A percentile compares a stretch with the other conserved stretches of the same genome.
Evolutionary conservation across 345 rosid genomes (phyloP).

Genomic region (Leavenworthia alabamica): DNA sequence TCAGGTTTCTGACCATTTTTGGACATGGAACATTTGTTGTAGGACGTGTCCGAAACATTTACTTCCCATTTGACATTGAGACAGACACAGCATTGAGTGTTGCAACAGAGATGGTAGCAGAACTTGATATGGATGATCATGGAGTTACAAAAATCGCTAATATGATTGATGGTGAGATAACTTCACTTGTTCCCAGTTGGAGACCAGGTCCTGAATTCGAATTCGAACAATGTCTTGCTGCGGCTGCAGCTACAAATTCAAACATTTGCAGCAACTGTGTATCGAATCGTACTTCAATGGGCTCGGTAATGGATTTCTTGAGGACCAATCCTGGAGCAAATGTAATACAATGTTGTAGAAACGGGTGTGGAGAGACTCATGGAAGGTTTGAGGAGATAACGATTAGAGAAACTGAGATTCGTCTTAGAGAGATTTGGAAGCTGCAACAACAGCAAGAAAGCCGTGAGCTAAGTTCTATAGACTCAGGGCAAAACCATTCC

Average conservation of each 20-base stretch:
- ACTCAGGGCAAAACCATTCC: constrained; percentile 58
- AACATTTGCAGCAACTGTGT: constrained; percentile 68
- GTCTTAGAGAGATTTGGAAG: constrained; percentile 59
- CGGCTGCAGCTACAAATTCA: constrained; percentile 40
- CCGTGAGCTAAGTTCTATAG: constrained; percentile 58
- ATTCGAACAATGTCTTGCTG: constrained; percentile 51
- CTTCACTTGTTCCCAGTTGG: constrained; percentile 84
- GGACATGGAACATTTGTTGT: constrained; percentile 6
- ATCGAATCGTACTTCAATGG: constrained; percentile 69
- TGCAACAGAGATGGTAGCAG: constrained; percentile 95
- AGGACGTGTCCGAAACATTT: constrained; percentile 80
- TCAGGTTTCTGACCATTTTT: too few relatives aligned
- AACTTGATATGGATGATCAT: constrained; percentile 81
- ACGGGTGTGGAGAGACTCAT: constrained; percentile 81
- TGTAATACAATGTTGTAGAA: constrained; percentile 56
- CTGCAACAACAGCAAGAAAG: constrained; percentile 69
- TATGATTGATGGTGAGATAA: constrained; percentile 85
- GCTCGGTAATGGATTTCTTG: constrained; percentile 72
- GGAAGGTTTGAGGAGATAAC: constrained; percentile 91
- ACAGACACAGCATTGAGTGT: constrained; percentile 83
- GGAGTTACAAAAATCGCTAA: constrained; percentile 89
- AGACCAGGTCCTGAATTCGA: constrained; percentile 65
- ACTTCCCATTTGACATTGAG: constrained; percentile 80
- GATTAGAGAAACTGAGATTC: constrained; percentile 41
- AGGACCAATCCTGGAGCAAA: constrained; percentile 47